Base-by-base conservation (phyloP, 768 basidiomycete species). In the Boletus tomentosulus region DNA sequence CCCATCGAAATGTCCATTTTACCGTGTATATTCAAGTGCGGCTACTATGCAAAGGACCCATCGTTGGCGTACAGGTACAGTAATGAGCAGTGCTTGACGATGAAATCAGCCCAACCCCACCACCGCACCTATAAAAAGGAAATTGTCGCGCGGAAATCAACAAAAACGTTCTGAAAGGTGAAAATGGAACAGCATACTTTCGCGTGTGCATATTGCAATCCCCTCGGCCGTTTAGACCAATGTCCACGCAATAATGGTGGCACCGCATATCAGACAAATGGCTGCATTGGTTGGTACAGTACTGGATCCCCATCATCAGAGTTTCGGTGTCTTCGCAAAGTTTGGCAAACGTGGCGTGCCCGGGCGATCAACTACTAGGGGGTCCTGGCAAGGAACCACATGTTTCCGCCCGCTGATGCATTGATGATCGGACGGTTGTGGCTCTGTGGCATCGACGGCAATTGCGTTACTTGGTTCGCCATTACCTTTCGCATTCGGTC, bases 171-270 rank as follows among this genome's bases (percentile, higher is more conserved):
- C 37, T 11, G n/a, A 19, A 19, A 10, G 15, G 1, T 34, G 33
- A 33, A n/a, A 31, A 33, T 4, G 15, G 15, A 6, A 31, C 13
- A 7, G 84, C 93, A 66, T 65, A 97, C 96, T 91, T 87, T 79
- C 93, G 79, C 48, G 87, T 90, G 66, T 98, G 97, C 78, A 89
- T 82, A 67, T 98, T 99, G 68, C 95, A 98, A 65, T 99, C 96
- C 28, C 96, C 97, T 25, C 86, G 75, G 37, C 75, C 73, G 24
- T 59, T 74, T 15, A 78, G 74, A 16, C 75, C 78, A 48, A 70
- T 62, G 57, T 93, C 92, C 59, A 78, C 74, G 67, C 97, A 99
- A 64, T 97, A 99, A 57, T 94, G 86, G 87, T 84, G 46, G 83
- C 75, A 0, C 97, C 97, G 60, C 97, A 99, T 48, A 94, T 77